Percentiles rank a stretch among this genome's conserved stretches.
phyloP scores from a whole-genome alignment of 768 basidiomycete genomes.

The Auricularia heimuer region DNA sequence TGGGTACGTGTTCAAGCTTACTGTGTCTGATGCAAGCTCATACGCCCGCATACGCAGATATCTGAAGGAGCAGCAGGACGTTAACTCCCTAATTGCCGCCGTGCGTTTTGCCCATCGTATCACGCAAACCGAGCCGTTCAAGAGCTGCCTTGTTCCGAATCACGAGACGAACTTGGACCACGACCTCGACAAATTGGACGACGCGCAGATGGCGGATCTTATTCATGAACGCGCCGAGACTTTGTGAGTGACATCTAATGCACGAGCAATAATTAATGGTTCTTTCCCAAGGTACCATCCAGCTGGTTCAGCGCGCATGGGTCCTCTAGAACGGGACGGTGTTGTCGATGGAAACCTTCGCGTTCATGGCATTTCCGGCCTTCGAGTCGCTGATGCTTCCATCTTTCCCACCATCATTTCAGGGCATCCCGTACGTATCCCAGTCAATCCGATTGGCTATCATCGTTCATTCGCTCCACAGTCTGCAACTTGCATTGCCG shows the following conservation, averaged over 20 bases:
- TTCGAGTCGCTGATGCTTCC: slow-evolving; percentile 32
- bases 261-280: background rate
- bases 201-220: background rate
- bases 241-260: background rate
- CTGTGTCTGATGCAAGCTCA: background rate
- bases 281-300: slow-evolving; percentile 18
- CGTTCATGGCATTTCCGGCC: slow-evolving; percentile 35
- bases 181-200: background rate
- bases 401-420: slow-evolving; percentile 23
- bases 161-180: background rate
- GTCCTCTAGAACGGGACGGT: slow-evolving; percentile 29
- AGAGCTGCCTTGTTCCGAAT: background rate
- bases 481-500: background rate
- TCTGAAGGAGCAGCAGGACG: background rate
- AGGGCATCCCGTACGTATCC: slow-evolving; percentile 15
- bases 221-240: background rate
- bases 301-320: slow-evolving; percentile 28
- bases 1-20: slow-evolving; percentile 21
- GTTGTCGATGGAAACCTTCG: slow-evolving; percentile 37
- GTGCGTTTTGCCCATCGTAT: background rate
- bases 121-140: background rate
- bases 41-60: background rate
- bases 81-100: background rate
- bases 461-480: background rate
- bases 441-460: background rate